Evolutionary conservation across 2,329 filamentous ascomycete species (phyloP).

Genomic region (Aaosphaeria arxii): DNA sequence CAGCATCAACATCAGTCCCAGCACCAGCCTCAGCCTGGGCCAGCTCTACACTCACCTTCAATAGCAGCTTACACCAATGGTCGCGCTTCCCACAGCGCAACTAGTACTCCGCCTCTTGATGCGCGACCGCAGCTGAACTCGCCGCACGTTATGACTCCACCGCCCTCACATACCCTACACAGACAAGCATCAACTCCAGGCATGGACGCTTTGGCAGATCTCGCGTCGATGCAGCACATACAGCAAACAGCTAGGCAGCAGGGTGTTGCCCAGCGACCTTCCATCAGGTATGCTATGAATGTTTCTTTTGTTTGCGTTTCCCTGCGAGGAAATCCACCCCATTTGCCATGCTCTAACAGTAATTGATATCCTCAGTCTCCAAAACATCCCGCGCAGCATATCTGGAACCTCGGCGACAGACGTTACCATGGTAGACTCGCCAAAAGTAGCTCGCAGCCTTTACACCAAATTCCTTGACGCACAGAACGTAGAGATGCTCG

Average conservation of each 20-base stretch:
- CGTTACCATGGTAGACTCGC: constrained; percentile 47
- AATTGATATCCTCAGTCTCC: constrained; percentile 6
- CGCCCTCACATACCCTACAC: constrained; percentile 25
- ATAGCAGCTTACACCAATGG: constrained; percentile 27
- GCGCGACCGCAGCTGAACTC: not conserved
- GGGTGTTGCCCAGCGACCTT: constrained; percentile 29
- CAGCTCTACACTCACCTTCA: constrained; percentile 27
- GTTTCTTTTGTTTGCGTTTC: constrained; percentile 13
- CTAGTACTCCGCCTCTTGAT: constrained; percentile 25
- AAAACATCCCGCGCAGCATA: constrained; percentile 35
- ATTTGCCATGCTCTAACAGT: not conserved
- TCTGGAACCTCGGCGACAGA: constrained; percentile 45
- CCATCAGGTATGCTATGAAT: constrained; percentile 22
- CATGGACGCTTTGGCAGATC: constrained; percentile 49
- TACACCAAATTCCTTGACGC: constrained; percentile 42
- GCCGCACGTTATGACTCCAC: constrained; percentile 25
- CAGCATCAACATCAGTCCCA: constrained; percentile 10
- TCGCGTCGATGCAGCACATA: constrained; percentile 46
- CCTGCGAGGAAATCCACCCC: not conserved
- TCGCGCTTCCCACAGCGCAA: constrained; percentile 25
- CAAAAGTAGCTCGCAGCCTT: constrained; percentile 43
- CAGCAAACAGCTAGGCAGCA: constrained; percentile 42
- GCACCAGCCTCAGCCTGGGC: constrained; percentile 2
- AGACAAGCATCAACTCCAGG: constrained; percentile 44
- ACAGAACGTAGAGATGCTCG: constrained; percentile 43